Conservation (phyloP, 2,329 filamentous ascomycete genomes). For the Samsoniella hepiali region DNA sequence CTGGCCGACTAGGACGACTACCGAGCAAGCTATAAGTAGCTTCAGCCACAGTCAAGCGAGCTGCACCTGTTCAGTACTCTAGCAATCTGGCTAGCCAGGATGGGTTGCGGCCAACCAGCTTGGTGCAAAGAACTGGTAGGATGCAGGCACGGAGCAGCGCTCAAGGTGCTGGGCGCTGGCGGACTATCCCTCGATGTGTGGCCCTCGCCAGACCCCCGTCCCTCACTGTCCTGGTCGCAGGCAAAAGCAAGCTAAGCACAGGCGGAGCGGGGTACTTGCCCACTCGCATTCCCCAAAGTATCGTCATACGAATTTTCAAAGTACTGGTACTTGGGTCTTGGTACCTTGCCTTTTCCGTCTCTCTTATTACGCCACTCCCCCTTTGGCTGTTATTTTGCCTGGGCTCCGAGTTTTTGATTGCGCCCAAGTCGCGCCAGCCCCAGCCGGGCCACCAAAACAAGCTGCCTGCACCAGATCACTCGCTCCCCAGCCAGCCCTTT, state of each 20-base stretch:
- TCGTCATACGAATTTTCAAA: conserved; percentile 33
- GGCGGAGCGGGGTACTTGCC: conserved; percentile 32
- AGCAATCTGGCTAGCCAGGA: not conserved
- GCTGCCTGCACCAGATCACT: conserved; percentile 13
- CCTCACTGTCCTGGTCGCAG: not conserved
- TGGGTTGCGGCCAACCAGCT: not conserved
- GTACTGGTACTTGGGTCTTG: conserved; percentile 30
- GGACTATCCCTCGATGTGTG: conserved; percentile 13
- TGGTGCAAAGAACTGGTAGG: not conserved
- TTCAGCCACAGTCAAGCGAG: conserved; percentile 12
- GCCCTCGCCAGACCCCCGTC: not conserved
- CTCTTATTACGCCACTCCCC: conserved; percentile 4
- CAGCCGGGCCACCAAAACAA: conserved; percentile 5
- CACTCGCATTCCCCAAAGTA: conserved; percentile 35
- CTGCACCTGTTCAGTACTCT: not conserved
- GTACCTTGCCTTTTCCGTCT: conserved; percentile 27
- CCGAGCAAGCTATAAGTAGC: not conserved
- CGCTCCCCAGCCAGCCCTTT: conserved; percentile 3
- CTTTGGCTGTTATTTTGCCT: not conserved
- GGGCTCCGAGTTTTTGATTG: not conserved
- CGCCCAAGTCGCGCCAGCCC: conserved; percentile 5
- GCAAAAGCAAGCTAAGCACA: conserved; percentile 18
- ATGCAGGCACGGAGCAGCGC: not conserved
- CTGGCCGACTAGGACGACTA: too few species aligned
- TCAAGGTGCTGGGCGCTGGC: conserved; percentile 10